These are phyloP conservation scores for Botrytis medusae DNA, from an alignment of 2,329 filamentous ascomycete genomes.

Conservation along the genomic window DNA sequence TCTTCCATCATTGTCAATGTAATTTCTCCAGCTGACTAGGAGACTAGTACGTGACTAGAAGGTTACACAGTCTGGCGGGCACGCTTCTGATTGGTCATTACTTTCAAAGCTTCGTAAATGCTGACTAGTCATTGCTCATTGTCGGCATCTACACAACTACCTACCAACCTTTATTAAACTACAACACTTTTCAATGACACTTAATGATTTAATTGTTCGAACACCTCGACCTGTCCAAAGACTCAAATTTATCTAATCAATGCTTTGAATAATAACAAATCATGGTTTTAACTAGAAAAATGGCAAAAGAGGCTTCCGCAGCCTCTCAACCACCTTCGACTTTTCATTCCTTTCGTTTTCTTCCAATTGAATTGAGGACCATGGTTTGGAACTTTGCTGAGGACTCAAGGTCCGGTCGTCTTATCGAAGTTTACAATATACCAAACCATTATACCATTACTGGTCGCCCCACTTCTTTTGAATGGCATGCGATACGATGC, in stretches of 20 bases:
- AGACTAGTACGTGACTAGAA: not conserved
- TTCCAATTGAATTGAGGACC: not conserved
- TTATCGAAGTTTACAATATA: constrained; percentile 19
- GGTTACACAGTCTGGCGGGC: not conserved
- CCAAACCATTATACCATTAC: not conserved
- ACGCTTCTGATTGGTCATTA: not conserved
- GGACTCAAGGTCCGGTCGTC: not conserved
- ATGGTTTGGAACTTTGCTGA: constrained; percentile 2
- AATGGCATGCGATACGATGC: constrained; percentile 7
- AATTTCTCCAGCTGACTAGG: too few species aligned
- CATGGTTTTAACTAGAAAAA: not conserved
- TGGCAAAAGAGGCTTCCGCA: not conserved
- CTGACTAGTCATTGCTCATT: not conserved
- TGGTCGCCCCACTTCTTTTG: not conserved
- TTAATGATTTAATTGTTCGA: not conserved
- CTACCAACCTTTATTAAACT: not conserved
- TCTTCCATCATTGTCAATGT: too few species aligned
- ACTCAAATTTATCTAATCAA: not conserved
- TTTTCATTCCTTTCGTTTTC: not conserved
- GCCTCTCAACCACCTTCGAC: not conserved
- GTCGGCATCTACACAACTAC: too few species aligned
- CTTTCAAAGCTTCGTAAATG: not conserved
- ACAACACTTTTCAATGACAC: not conserved
- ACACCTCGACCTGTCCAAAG: not conserved
- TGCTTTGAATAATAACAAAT: not conserved